Conservation (phyloP, 768 basidiomycete species). For the Phylloporus rhodoxanthus region DNA sequence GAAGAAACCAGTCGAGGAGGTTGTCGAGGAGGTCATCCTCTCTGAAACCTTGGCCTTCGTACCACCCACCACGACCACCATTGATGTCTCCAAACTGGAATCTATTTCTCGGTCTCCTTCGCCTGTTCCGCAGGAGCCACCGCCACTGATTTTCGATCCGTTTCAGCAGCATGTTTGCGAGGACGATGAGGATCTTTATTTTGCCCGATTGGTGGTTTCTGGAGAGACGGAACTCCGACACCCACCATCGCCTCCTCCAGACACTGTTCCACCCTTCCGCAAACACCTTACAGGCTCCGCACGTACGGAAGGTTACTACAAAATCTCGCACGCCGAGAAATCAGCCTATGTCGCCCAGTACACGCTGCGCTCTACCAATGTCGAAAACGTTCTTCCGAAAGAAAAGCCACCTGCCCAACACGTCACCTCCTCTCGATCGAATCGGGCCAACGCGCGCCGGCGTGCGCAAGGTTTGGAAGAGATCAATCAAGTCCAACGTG, state of each 20-base stretch:
- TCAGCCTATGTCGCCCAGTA: constrained; percentile 90
- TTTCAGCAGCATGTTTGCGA: constrained; percentile 56
- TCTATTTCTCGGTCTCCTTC: constrained; percentile 49
- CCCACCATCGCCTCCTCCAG: constrained; percentile 31
- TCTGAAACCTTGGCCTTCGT: constrained; percentile 46
- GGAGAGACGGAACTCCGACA: constrained; percentile 23
- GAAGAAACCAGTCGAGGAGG: constrained; percentile 32
- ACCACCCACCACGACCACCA: constrained; percentile 44
- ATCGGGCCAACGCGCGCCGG: constrained; percentile 86
- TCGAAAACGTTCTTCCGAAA: constrained; percentile 36
- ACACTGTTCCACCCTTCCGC: constrained; percentile 51
- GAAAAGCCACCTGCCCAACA: constrained; percentile 45
- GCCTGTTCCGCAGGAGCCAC: constrained; percentile 38
- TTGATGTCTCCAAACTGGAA: constrained; percentile 41
- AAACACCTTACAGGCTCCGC: constrained; percentile 82
- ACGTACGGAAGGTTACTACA: constrained; percentile 92
- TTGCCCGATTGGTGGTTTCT: constrained; percentile 41
- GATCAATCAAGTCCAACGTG: constrained; percentile 85
- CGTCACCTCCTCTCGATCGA: constrained; percentile 76
- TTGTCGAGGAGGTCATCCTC: constrained; percentile 47
- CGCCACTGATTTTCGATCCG: constrained; percentile 46
- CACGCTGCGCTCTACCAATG: constrained; percentile 50
- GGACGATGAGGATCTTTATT: constrained; percentile 90
- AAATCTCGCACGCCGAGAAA: constrained; percentile 88
- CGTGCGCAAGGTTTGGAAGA: constrained; percentile 92